Evolutionary conservation across 2,329 filamentous ascomycete genomes (phyloP).

Genomic region (Colletotrichum aenigma): DNA sequence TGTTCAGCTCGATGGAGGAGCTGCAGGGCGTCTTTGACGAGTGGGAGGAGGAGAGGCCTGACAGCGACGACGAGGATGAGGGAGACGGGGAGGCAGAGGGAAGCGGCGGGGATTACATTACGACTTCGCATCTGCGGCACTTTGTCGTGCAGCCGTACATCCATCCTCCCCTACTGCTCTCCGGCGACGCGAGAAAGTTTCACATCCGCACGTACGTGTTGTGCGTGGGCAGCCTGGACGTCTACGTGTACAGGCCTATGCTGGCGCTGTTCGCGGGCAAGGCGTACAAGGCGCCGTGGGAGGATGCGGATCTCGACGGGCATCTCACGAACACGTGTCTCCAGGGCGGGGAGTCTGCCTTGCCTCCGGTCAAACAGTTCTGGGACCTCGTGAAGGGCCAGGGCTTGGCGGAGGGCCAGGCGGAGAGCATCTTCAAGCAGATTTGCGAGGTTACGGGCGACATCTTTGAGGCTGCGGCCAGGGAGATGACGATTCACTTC

Average conservation of each 20-base stretch:
- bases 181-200: conserved; percentile 78
- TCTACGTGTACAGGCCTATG: conserved; percentile 91
- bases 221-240: conserved; percentile 75
- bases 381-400: conserved; percentile 60
- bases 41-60: conserved; percentile 77
- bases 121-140: conserved; percentile 90
- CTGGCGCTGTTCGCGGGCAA: conserved; percentile 88
- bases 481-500: conserved; percentile 88
- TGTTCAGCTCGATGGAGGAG: conserved; percentile 86
- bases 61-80: conserved; percentile 66
- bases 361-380: conserved; percentile 74
- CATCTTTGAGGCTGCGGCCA: conserved; percentile 84
- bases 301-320: conserved; percentile 60
- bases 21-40: conserved; percentile 88
- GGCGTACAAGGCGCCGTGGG: conserved; percentile 71
- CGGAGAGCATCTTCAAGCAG: conserved; percentile 70
- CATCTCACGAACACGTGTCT: conserved; percentile 97
- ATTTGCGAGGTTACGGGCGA: conserved; percentile 77
- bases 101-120: conserved; percentile 61
- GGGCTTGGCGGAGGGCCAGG: conserved; percentile 44
- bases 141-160: conserved; percentile 97
- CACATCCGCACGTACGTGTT: conserved; percentile 94
- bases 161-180: conserved; percentile 79
- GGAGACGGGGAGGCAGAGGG: conserved; percentile 30
- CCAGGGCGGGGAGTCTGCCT: conserved; percentile 60